Base-by-base conservation (phyloP, 805 yeast species). In the Pichia insulana region DNA sequence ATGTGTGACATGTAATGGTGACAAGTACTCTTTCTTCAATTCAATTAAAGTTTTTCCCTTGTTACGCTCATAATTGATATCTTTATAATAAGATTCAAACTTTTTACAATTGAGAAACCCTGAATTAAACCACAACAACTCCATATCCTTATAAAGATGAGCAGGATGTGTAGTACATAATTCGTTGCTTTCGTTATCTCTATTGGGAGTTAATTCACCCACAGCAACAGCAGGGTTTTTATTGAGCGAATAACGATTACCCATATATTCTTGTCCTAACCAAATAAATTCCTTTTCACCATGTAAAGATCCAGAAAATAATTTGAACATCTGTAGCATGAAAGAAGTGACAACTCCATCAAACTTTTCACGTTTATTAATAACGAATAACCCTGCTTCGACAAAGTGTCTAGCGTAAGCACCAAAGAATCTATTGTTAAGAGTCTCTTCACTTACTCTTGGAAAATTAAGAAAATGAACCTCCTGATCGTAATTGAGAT, bases 231-330 rank as follows among this genome's bases (percentile, higher is more conserved):
- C 83, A n/a, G 72, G 64, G 49, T 66, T 57, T 7, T 58, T 43
- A 51, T 78, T 79, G 55, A 80, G 71, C 25, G 56, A 59, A 49
- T 76, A 77, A 17, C 61, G 56, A 50, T 78, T 77, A 11, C 85
- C 80, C 34, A 72, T 66, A 32, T 72, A 62, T 36, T 72, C 67
- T 57, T 78, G 74, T 2, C 84, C 85, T 28, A 83, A 55, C 90
- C 90, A 82, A 52, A 81, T 77, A 49, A 83, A 64, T 55, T 83
- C 92, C 51, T 83, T 83, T 49, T 83, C 94, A 32, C 94, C 94
- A 69, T 83, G 83, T 9, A 81, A 69, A 16, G 79, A 71, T 1
- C 73, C 66, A 1, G 68, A 59, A 19, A 70, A 64, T 20, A 71
- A 57, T 41, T 59, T 59, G 56, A 68, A 65, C 49, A 71, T 57